Conservation (phyloP, 108 stramenopile species). For the Skeletonema potamos region DNA sequence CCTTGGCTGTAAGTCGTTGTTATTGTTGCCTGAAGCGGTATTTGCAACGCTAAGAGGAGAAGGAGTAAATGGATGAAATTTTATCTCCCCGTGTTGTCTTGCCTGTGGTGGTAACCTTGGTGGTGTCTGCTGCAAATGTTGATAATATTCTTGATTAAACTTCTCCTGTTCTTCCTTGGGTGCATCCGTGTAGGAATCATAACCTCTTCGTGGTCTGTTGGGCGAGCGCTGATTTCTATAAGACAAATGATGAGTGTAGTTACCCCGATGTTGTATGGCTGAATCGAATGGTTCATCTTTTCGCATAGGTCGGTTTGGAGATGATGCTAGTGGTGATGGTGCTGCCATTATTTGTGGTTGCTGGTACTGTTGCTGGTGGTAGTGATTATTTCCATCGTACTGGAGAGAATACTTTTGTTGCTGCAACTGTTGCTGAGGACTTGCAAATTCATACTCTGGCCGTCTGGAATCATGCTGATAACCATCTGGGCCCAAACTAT, state of each 20-base stretch:
- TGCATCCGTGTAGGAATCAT: conserved; percentile 10
- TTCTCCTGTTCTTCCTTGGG: background rate
- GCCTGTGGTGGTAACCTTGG: background rate
- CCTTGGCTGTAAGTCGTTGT: background rate
- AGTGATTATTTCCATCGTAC: background rate
- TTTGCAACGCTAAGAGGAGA: conserved; percentile 1
- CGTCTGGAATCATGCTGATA: background rate
- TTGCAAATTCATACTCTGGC: background rate
- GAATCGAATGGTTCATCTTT: background rate
- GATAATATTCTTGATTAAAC: conserved; percentile 10
- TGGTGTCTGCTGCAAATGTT: background rate
- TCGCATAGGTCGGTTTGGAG: background rate
- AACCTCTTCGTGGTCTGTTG: background rate
- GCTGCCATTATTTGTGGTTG: background rate
- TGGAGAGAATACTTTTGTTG: background rate
- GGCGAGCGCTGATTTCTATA: background rate
- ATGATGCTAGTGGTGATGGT: background rate
- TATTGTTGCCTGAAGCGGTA: background rate
- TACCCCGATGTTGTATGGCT: conserved; percentile 1
- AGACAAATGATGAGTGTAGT: background rate
- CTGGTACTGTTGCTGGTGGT: background rate
- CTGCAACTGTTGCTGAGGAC: background rate
- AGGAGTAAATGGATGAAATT: conserved; percentile 30
- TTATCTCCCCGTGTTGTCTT: background rate
- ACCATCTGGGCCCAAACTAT: background rate